A percentile compares a stretch with the other conserved stretches of the same genome.
These are phyloP conservation scores for Eucalyptus urophylla DNA, from an alignment of 345 rosid species.

Conservation along the genomic window DNA sequence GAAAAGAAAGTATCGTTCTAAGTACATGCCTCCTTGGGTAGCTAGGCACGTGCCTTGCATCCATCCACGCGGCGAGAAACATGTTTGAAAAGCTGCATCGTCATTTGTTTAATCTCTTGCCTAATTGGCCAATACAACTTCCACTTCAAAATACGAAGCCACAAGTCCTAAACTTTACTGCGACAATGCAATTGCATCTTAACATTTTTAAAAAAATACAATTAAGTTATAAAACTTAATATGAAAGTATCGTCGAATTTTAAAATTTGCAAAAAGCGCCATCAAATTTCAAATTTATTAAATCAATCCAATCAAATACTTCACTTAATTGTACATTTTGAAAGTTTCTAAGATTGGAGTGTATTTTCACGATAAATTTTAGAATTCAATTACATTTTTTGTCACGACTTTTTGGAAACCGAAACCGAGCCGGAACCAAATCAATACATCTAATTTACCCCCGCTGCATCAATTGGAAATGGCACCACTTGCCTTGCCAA, in stretches of 20 bases:
- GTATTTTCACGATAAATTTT: too few relatives aligned
- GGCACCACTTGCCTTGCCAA: not conserved
- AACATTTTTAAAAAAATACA: too few relatives aligned
- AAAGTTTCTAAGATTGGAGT: too few relatives aligned
- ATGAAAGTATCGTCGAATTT: fast-evolving
- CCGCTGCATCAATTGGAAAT: not conserved
- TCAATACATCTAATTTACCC: not conserved
- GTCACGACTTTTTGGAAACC: not conserved
- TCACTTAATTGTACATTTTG: too few relatives aligned
- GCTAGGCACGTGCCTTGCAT: not conserved
- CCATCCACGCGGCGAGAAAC: too few relatives aligned
- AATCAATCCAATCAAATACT: too few relatives aligned
- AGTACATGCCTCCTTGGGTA: not conserved
- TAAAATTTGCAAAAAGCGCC: fast-evolving
- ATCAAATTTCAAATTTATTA: too few relatives aligned
- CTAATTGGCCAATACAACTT: not conserved
- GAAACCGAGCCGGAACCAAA: not conserved
- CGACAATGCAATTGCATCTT: fast-evolving
- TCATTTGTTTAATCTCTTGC: not conserved
- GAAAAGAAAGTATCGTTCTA: not conserved
- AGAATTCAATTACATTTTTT: too few relatives aligned
- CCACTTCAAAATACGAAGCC: not conserved
- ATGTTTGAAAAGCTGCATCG: not conserved
- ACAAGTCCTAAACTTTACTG: fast-evolving
- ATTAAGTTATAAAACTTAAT: too few relatives aligned